Percentiles rank a stretch among this genome's conserved stretches.
Conservation (phyloP, 148 eudicot species). For the Arctostaphylos glauca region DNA sequence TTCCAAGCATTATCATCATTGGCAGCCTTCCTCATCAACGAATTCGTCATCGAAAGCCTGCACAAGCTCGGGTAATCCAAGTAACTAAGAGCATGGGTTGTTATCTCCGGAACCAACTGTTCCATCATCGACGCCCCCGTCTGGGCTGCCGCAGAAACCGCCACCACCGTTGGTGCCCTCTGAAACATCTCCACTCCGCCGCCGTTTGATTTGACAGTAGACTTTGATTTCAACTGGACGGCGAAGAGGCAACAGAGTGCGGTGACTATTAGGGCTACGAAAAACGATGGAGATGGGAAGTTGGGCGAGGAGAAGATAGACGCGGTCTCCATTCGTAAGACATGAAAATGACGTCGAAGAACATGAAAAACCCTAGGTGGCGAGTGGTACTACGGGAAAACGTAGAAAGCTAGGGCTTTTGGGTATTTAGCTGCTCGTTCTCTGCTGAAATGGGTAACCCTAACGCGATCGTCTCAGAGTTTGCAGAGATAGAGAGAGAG, state of each 20-base stretch:
- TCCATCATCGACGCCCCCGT: constrained; percentile 95
- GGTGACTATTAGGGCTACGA: constrained; percentile 11
- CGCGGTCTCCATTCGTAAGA: constrained; percentile 53
- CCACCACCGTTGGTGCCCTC: constrained; percentile 18
- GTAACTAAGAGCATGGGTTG: constrained; percentile 84
- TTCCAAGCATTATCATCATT: constrained; percentile 99
- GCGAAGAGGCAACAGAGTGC: constrained; percentile 32
- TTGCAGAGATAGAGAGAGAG: not conserved
- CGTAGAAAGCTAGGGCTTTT: not conserved
- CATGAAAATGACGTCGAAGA: constrained; percentile 46
- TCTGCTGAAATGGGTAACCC: not conserved
- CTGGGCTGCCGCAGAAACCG: constrained; percentile 11
- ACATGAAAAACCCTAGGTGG: constrained; percentile 30
- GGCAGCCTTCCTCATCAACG: constrained; percentile 87
- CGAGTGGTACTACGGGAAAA: not conserved
- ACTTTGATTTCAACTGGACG: constrained; percentile 24
- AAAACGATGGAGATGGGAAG: too few relatives aligned
- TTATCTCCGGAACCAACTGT: constrained; percentile 92
- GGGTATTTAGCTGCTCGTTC: not conserved
- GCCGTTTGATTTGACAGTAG: not conserved
- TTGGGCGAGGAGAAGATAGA: constrained; percentile 12
- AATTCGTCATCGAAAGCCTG: constrained; percentile 87
- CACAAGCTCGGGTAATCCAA: constrained; percentile 91
- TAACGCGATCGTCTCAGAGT: not conserved
- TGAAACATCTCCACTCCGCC: constrained; percentile 33